Conservation (phyloP, 768 basidiomycete genomes). For the Rhizopogon vinicolor region DNA sequence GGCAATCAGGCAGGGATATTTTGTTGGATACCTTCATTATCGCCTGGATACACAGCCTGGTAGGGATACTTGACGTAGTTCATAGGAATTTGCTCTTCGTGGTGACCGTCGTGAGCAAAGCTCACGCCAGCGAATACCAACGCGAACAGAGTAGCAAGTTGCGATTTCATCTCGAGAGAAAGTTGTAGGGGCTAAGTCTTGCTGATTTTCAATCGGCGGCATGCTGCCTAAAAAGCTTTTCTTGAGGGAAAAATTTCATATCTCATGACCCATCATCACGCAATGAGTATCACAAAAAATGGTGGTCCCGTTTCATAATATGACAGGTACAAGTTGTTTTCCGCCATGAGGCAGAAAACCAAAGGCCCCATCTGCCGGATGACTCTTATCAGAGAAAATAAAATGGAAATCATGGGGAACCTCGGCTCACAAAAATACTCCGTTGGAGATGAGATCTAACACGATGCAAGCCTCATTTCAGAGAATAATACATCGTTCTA, state of each 20-base stretch:
- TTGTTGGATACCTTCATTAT: conserved; percentile 47
- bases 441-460: conserved; percentile 14
- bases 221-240: conserved; percentile 15
- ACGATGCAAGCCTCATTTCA: conserved; percentile 25
- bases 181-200: background rate
- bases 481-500: conserved; percentile 3
- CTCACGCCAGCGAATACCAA: conserved; percentile 21
- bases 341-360: conserved; percentile 42
- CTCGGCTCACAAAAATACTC: background rate
- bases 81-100: conserved; percentile 55
- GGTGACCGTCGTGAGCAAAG: conserved; percentile 35
- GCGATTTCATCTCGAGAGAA: conserved; percentile 17
- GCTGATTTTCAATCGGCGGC: background rate
- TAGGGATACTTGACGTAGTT: conserved; percentile 66
- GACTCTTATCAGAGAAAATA: conserved; percentile 4
- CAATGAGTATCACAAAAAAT: conserved; percentile 9
- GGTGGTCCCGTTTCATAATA: conserved; percentile 10
- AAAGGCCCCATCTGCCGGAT: conserved; percentile 5
- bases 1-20: background rate
- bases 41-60: conserved; percentile 52
- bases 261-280: conserved; percentile 16
- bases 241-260: conserved; percentile 20
- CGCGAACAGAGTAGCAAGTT: conserved; percentile 19
- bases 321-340: conserved; percentile 19
- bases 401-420: conserved; percentile 7